Conservation (phyloP, 139 green algal genomes). For the Chlorella sorokiniana region DNA sequence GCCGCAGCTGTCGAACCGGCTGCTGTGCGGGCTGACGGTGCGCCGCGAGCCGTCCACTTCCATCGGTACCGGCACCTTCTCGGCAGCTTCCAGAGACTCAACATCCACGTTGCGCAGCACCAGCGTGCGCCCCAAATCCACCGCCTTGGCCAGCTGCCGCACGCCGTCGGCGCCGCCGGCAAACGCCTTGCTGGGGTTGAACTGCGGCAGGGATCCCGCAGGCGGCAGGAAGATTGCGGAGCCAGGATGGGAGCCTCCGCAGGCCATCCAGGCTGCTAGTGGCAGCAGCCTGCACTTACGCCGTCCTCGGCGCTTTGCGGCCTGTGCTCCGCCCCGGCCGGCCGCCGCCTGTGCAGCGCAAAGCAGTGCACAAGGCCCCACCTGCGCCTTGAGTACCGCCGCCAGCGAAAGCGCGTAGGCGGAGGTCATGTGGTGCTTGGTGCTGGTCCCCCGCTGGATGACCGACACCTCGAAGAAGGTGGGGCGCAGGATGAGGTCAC, state of each 20-base stretch:
- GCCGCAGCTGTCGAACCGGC: background rate
- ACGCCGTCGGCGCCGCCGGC: background rate
- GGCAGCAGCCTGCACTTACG: no score
- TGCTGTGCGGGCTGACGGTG: background rate
- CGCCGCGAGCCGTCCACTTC: background rate
- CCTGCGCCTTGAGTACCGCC: background rate
- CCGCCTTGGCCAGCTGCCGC: background rate
- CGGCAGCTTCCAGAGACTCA: background rate
- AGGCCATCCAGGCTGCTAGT: no score
- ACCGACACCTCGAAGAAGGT: background rate
- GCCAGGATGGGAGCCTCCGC: background rate
- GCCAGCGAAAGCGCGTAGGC: background rate
- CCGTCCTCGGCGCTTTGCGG: no score
- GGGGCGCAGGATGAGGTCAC: slow-evolving; percentile 3
- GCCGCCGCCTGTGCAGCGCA: no score
- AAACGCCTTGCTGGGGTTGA: background rate
- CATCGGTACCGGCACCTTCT: background rate
- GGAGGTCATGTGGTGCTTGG: background rate
- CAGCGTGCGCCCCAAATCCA: background rate
- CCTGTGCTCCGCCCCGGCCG: no score
- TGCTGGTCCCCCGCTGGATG: background rate
- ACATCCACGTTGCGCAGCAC: background rate
- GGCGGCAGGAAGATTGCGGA: background rate
- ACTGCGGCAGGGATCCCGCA: background rate
- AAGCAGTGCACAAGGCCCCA: no score